These are phyloP conservation scores for Colletotrichum higginsianum DNA, from an alignment of 2,329 filamentous ascomycete species.

Conservation along the genomic window DNA sequence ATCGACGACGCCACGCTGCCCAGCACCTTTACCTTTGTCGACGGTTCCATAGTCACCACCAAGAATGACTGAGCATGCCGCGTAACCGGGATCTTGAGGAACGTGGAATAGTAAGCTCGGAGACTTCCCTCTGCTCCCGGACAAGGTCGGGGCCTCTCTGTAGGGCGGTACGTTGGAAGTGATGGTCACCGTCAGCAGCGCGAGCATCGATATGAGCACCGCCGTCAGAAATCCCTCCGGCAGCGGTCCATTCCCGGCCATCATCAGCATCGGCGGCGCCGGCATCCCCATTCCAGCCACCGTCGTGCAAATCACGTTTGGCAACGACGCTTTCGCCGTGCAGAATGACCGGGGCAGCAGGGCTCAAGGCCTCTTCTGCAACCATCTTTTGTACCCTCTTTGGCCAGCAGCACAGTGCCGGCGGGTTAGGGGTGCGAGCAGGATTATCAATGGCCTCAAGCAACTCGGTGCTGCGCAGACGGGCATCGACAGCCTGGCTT, in stretches of 20 bases:
- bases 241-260: constrained; percentile 65
- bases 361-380: constrained; percentile 72
- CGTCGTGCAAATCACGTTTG: constrained; percentile 72
- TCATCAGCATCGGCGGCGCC: constrained; percentile 69
- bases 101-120: constrained; percentile 67
- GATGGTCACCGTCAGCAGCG: constrained; percentile 60
- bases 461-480: constrained; percentile 59
- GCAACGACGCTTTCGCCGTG: constrained; percentile 70
- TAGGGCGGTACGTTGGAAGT: constrained; percentile 61
- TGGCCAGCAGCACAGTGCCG: constrained; percentile 67
- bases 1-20: constrained; percentile 57
- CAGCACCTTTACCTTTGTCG: constrained; percentile 64
- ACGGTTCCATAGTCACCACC: constrained; percentile 60
- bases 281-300: constrained; percentile 69
- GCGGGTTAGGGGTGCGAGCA: constrained; percentile 72
- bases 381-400: constrained; percentile 72
- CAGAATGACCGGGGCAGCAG: constrained; percentile 64
- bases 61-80: constrained; percentile 65
- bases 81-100: constrained; percentile 62
- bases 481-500: constrained; percentile 64
- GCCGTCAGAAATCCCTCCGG: constrained; percentile 60
- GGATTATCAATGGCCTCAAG: constrained; percentile 73
- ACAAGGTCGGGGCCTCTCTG: constrained; percentile 61
- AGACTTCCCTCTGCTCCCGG: constrained; percentile 61
- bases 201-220: constrained; percentile 61